phyloP scores from a whole-genome alignment of 805 yeast species.

The Pichia deserticola region DNA sequence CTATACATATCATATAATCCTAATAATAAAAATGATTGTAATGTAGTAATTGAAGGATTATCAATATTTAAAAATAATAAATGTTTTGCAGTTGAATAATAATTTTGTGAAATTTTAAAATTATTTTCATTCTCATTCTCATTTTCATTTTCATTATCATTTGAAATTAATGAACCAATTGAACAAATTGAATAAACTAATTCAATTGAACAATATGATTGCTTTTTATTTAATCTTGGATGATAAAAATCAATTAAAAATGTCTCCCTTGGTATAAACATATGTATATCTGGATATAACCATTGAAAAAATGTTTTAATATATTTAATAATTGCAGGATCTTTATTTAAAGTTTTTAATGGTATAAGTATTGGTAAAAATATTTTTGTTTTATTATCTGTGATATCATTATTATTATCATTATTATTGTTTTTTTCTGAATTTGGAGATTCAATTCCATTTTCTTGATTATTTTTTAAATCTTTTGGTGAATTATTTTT shows the following conservation, averaged over 20 bases:
- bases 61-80: slow-evolving; percentile 35
- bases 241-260: slow-evolving; percentile 54
- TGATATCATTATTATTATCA: not conserved
- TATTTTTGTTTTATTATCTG: not conserved
- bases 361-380: slow-evolving; percentile 15
- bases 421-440: too few relatives aligned
- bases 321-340: slow-evolving; percentile 14
- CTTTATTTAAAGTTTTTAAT: slow-evolving; percentile 17
- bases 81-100: slow-evolving; percentile 40
- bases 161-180: slow-evolving; percentile 41
- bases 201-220: slow-evolving; percentile 46
- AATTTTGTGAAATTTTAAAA: slow-evolving; percentile 28
- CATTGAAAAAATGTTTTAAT: slow-evolving; percentile 41
- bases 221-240: slow-evolving; percentile 29
- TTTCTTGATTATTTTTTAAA: too few relatives aligned
- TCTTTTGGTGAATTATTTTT: not conserved
- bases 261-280: slow-evolving; percentile 58
- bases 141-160: too few relatives aligned
- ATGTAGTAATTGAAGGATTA: slow-evolving; percentile 43
- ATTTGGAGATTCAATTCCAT: not conserved
- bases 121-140: slow-evolving; percentile 13
- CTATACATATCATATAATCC: slow-evolving; percentile 57
- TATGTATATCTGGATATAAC: slow-evolving; percentile 58
- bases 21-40: slow-evolving; percentile 50
- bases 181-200: slow-evolving; percentile 52